A percentile compares a stretch with the other conserved stretches of the same genome.
Evolutionary conservation across 192 early-diverging fungal genomes (phyloP).

Genomic region (Entomortierella chlamydospora): DNA sequence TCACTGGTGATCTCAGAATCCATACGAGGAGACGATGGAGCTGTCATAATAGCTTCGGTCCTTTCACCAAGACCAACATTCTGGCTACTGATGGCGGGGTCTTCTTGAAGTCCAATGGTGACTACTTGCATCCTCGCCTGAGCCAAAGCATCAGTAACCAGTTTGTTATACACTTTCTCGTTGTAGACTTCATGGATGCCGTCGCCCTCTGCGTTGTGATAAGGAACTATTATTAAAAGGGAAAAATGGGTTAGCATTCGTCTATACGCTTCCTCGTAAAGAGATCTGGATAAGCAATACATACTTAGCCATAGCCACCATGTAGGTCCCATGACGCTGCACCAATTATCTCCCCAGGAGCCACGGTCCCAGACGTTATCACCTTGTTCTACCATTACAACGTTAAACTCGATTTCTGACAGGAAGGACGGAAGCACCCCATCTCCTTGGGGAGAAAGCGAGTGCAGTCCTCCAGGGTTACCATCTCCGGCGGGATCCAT

Average conservation of each 20-base stretch:
- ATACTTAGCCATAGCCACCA: slow-evolving; percentile 64
- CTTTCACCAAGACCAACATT: background rate
- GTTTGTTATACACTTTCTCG: slow-evolving; percentile 22
- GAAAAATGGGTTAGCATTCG: background rate
- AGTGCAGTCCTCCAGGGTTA: background rate
- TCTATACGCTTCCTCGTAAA: background rate
- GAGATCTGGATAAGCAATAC: background rate
- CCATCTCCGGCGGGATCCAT: slow-evolving; percentile 6
- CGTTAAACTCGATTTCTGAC: slow-evolving; percentile 43
- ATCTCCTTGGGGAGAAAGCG: background rate
- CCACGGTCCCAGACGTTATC: slow-evolving; percentile 60
- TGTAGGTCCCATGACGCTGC: slow-evolving; percentile 57
- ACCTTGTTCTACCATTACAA: slow-evolving; percentile 47
- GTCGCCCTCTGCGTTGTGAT: slow-evolving; percentile 30
- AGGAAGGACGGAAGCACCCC: slow-evolving; percentile 19
- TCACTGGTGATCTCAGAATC: background rate
- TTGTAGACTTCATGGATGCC: slow-evolving; percentile 49
- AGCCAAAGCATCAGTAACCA: slow-evolving; percentile 33
- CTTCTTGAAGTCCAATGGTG: slow-evolving; percentile 20
- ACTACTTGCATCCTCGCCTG: slow-evolving; percentile 43
- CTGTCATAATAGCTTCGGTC: background rate
- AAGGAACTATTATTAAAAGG: slow-evolving; percentile 14
- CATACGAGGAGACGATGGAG: background rate
- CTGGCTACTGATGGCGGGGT: background rate
- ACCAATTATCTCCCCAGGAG: slow-evolving; percentile 56